Conservation (phyloP, 1,284 basidiomycete species). For the Sparassis latifolia region DNA sequence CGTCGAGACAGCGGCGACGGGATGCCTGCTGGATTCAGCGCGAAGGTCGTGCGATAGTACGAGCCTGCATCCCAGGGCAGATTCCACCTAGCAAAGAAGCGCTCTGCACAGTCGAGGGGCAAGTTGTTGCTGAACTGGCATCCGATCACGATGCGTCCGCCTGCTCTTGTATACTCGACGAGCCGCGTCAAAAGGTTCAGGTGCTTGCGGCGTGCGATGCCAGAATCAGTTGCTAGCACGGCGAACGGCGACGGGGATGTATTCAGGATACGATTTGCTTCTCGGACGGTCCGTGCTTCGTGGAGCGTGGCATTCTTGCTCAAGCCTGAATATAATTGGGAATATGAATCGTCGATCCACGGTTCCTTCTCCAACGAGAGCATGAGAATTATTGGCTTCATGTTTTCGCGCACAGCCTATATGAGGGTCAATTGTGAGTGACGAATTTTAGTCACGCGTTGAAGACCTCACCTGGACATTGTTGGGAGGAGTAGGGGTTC, state of each 20-base stretch:
- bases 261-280: conserved; percentile 6
- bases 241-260: conserved; percentile 5
- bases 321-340: conserved; percentile 9
- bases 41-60: conserved; percentile 13
- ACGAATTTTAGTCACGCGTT: no score
- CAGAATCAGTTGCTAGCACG: conserved; percentile 11
- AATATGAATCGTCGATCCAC: conserved; percentile 4
- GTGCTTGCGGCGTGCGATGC: conserved; percentile 1
- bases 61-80: conserved; percentile 11
- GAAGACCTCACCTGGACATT: background rate
- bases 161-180: conserved; percentile 8
- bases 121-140: conserved; percentile 11
- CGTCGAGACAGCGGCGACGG: conserved; percentile 10
- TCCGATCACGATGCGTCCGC: conserved; percentile 12
- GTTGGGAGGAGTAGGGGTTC: background rate
- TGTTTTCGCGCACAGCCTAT: background rate
- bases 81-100: conserved; percentile 12
- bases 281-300: background rate
- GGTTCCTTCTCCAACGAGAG: conserved; percentile 9
- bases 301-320: conserved; percentile 6
- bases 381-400: conserved; percentile 9
- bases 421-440: no score
- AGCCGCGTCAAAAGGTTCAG: conserved; percentile 2
- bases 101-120: background rate
- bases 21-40: conserved; percentile 12